Evolutionary conservation across 169 alveolate genomes (phyloP).

Genomic region (Eimeria acervulina): DNA sequence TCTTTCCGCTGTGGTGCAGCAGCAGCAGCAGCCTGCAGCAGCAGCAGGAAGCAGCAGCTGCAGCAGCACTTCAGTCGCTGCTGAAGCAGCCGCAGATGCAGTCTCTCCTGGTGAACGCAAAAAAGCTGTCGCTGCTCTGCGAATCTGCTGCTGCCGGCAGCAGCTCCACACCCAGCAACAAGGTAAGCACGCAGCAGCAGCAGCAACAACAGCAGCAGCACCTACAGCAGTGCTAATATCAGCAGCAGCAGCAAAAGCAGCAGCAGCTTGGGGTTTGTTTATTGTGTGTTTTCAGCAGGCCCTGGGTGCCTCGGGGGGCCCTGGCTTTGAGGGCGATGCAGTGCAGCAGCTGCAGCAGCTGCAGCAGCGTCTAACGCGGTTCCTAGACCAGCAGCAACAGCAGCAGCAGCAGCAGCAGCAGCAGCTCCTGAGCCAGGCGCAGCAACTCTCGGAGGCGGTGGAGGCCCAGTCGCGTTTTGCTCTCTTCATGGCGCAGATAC

Average conservation of each 20-base stretch:
- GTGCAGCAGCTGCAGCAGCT: slow-evolving; percentile 30
- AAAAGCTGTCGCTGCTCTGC: slow-evolving; percentile 15
- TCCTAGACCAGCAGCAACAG: too few species aligned
- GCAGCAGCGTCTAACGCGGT: slow-evolving; percentile 58
- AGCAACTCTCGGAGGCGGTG: slow-evolving; percentile 59
- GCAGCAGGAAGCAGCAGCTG: slow-evolving; percentile 57
- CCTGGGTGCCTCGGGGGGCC: too few species aligned
- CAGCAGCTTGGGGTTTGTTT: background rate
- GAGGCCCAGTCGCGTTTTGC: slow-evolving; percentile 60
- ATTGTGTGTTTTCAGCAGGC: background rate
- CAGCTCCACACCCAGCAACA: background rate
- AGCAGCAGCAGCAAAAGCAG: background rate
- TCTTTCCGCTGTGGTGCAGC: slow-evolving; percentile 37
- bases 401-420: slow-evolving; percentile 64
- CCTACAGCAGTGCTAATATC: too few species aligned
- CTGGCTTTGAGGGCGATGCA: background rate
- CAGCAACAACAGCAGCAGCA: too few species aligned
- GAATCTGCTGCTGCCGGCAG: slow-evolving; percentile 13
- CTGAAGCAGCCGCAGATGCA: slow-evolving; percentile 75
- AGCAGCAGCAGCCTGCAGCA: too few species aligned
- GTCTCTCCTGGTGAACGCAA: background rate
- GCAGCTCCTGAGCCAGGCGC: slow-evolving; percentile 63
- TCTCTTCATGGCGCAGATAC: slow-evolving; percentile 44
- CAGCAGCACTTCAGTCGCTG: slow-evolving; percentile 19
- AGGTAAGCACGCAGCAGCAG: too few species aligned